These are phyloP conservation scores for Auricularia auricula-judae DNA, from an alignment of 768 basidiomycete species.

Conservation along the genomic window DNA sequence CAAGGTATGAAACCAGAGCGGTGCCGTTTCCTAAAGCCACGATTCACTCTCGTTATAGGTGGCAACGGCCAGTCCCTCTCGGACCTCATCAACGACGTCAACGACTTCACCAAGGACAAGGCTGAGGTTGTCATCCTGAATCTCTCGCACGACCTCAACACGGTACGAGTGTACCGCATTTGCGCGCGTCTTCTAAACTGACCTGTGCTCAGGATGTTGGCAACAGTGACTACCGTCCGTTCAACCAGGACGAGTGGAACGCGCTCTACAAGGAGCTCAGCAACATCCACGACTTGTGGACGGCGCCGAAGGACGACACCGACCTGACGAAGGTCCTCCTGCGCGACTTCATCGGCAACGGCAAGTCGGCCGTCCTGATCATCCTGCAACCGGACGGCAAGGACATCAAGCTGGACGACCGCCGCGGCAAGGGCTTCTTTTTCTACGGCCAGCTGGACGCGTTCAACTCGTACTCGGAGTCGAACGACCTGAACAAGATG, in stretches of 20 bases:
- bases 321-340: background rate
- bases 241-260: slow-evolving; percentile 6
- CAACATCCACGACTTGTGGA: background rate
- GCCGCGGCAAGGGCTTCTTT: background rate
- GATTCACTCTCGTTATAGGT: background rate
- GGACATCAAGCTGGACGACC: background rate
- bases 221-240: slow-evolving; percentile 2
- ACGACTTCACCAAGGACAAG: slow-evolving; percentile 2
- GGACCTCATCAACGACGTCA: slow-evolving; percentile 6
- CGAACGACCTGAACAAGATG: background rate
- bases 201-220: background rate
- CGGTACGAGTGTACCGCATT: background rate
- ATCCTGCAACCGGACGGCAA: background rate
- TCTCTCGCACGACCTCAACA: slow-evolving; percentile 3
- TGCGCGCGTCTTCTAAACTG: background rate
- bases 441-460: background rate
- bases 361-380: background rate
- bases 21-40: too few relatives aligned
- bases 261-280: background rate
- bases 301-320: background rate
- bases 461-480: background rate
- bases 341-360: background rate
- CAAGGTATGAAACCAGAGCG: background rate
- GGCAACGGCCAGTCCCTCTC: slow-evolving; percentile 3
- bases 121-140: slow-evolving; percentile 5